Percentiles rank a stretch among this genome's conserved stretches.
Evolutionary conservation across 345 rosid genomes (phyloP).

Genomic region (Melaleuca alternifolia): DNA sequence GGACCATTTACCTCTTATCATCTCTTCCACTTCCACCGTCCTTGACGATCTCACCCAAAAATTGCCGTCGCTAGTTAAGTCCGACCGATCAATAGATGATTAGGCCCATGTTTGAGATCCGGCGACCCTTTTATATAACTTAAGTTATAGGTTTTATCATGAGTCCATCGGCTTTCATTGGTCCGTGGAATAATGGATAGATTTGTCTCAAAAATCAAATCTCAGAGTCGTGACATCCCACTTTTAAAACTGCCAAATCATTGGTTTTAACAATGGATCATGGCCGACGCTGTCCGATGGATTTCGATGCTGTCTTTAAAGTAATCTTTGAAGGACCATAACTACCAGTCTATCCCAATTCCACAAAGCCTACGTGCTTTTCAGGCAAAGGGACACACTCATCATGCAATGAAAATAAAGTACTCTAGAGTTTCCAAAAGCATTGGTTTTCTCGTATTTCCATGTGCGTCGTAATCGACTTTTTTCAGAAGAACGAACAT

Average conservation of each 20-base stretch:
- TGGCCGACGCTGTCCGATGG: not conserved
- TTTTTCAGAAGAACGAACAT: not conserved
- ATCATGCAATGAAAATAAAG: not conserved
- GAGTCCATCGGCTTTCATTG: too few species aligned
- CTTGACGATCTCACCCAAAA: not conserved
- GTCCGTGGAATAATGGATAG: too few species aligned
- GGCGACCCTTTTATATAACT: too few species aligned
- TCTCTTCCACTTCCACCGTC: not conserved
- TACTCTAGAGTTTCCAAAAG: not conserved
- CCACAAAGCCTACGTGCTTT: not conserved
- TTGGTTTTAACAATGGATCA: not conserved
- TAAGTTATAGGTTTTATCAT: not conserved
- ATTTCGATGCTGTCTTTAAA: not conserved
- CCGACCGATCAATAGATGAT: not conserved
- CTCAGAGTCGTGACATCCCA: not conserved
- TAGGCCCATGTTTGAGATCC: not conserved
- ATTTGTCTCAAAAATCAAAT: not conserved
- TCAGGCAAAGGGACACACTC: not conserved
- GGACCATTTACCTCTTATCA: not conserved
- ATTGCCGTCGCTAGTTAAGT: not conserved
- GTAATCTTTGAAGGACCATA: not conserved
- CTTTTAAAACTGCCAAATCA: not conserved
- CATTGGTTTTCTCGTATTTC: not conserved
- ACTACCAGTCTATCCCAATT: not conserved
- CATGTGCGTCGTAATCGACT: not conserved